A percentile compares a stretch with the other conserved stretches of the same genome.
These are phyloP conservation scores for Hyaloperonospora brassicae DNA, from an alignment of 352 stramenopile genomes.

Conservation along the genomic window DNA sequence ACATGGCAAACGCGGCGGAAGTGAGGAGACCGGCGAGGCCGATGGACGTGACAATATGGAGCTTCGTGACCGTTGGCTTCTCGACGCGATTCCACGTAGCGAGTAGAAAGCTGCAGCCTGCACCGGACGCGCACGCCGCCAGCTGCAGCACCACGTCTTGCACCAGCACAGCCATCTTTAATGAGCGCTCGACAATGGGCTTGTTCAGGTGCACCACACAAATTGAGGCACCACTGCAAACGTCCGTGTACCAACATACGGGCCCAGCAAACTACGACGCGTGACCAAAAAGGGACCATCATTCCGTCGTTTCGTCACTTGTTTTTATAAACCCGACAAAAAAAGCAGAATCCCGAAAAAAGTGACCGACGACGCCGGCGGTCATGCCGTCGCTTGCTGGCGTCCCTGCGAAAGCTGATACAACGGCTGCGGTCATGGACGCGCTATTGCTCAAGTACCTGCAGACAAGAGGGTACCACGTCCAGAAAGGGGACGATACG, in stretches of 20 bases:
- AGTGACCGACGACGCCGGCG: background rate
- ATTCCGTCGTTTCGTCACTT: slow-evolving; percentile 32
- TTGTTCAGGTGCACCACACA: slow-evolving; percentile 5
- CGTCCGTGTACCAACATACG: slow-evolving; percentile 3
- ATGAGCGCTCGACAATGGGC: background rate
- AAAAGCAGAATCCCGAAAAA: slow-evolving; percentile 1
- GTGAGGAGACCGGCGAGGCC: slow-evolving; percentile 52
- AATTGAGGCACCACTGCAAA: background rate
- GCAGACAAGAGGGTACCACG: slow-evolving; percentile 42
- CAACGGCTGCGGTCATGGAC: slow-evolving; percentile 40
- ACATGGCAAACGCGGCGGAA: slow-evolving; percentile 57
- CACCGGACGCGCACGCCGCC: slow-evolving; percentile 49
- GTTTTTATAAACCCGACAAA: background rate
- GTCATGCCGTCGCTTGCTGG: slow-evolving; percentile 19
- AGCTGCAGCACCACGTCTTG: slow-evolving; percentile 47
- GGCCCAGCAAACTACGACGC: background rate
- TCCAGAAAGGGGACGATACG: slow-evolving; percentile 29
- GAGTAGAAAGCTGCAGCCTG: slow-evolving; percentile 63
- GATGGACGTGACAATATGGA: slow-evolving; percentile 63
- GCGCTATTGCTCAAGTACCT: slow-evolving; percentile 67
- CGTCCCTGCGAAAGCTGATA: slow-evolving; percentile 1
- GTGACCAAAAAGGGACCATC: slow-evolving; percentile 2
- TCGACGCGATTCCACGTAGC: slow-evolving; percentile 60
- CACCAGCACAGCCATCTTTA: slow-evolving; percentile 17
- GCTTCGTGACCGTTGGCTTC: slow-evolving; percentile 58